Evolutionary conservation across 225 moss, liverwort and hornwort genomes (phyloP).

Genomic region (Neckera pumila): DNA sequence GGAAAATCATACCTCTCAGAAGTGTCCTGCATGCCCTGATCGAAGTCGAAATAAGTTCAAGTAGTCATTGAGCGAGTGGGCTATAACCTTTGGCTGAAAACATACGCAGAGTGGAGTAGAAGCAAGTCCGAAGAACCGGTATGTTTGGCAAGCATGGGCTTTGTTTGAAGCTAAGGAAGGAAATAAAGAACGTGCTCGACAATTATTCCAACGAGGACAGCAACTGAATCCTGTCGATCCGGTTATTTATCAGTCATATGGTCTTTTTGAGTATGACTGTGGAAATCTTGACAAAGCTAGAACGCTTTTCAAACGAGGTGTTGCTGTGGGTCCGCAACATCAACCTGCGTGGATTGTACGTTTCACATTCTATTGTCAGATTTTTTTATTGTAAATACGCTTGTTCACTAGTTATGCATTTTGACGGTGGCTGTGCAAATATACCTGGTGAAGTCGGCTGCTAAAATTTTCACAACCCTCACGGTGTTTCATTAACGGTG

Average conservation of each 20-base stretch:
- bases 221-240: conserved; percentile 78
- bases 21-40: background rate
- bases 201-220: conserved; percentile 80
- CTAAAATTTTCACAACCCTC: background rate
- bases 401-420: background rate
- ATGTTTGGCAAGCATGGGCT: conserved; percentile 98
- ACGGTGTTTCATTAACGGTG: background rate
- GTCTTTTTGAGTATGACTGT: conserved; percentile 83
- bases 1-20: background rate
- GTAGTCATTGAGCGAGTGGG: background rate
- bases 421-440: background rate
- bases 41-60: background rate
- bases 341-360: conserved; percentile 96
- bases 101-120: conserved; percentile 72
- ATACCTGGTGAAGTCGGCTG: background rate
- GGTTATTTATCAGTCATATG: conserved; percentile 82
- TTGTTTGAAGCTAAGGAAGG: conserved; percentile 89
- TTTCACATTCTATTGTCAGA: background rate
- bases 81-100: background rate
- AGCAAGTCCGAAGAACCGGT: conserved; percentile 95
- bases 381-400: background rate
- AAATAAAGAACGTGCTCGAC: conserved; percentile 75
- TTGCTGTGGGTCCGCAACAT: conserved; percentile 66
- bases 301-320: conserved; percentile 63
- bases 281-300: conserved; percentile 57